Evolutionary conservation across 805 yeast species (phyloP), one percentile per base, ranked within the genome.

Genomic region (Wickerhamiella azyma): DNA sequence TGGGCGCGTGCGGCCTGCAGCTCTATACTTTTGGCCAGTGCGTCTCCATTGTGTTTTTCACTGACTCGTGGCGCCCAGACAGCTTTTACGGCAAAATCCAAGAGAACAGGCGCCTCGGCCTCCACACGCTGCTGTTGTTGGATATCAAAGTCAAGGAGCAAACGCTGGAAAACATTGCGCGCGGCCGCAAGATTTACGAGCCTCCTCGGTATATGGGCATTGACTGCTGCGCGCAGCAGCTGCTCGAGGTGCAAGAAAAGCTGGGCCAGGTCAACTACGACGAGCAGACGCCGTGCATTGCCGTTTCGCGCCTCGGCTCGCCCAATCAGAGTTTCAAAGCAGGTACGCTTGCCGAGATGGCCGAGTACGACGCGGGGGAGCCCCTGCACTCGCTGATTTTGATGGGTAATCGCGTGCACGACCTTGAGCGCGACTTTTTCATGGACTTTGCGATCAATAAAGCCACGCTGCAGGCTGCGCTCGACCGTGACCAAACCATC

Each of bases 101-200:
- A 77, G 97, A 89, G 64, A 89, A 89, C 64, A 72, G 97, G 57
- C 76, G 71, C 59, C 77, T 89, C 43, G 98, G 98, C 3, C 69
- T 92, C 53, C 98, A 89, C 60, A 92, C 98, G 2, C 69, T 89
- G 48, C 74, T 89, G 33, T 70, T 89, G 49, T 69, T 89, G 41
- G 98, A 89, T 60, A 89, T 89, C 62, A 89, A 89, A 63, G 98
- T 89, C 39, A 92, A 92, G 64, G 98, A 89, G 63, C 98, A 92
- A 65, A 85, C 94, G 59, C 74, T 86, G 51, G 94, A 88, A 59
- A 89, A 88, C 61, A 76, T 89, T 78, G 94, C 94, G 40, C 75
- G 94, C 50, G 97, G 97, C 2, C 75, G 92, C 62, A 67, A 81
- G 41, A 84, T 89, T 32, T 89, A 85, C 61, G 98, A 89, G 63